Evolutionary conservation across 495 filamentous ascomycete genomes (phyloP).

Genomic region (Parathielavia appendiculata): DNA sequence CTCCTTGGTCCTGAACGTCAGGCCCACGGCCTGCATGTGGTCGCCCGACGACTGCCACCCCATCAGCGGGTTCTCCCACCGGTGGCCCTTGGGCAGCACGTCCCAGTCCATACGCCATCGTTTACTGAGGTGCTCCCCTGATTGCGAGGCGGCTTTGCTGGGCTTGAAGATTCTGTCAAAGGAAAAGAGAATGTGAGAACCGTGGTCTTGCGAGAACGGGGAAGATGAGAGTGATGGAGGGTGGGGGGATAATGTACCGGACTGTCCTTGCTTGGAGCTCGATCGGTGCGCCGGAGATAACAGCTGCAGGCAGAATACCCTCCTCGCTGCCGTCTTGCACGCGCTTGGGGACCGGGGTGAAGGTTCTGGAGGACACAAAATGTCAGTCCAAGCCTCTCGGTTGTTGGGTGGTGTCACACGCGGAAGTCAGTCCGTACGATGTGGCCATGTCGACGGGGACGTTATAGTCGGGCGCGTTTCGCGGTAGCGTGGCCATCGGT

Average conservation of each 20-base stretch:
- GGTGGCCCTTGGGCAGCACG: slow-evolving; percentile 72
- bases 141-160: slow-evolving; percentile 89
- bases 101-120: slow-evolving; percentile 99
- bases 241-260: slow-evolving; percentile 53
- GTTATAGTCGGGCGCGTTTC: slow-evolving; percentile 74
- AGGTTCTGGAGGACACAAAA: slow-evolving; percentile 51
- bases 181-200: background rate
- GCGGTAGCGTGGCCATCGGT: slow-evolving; percentile 34
- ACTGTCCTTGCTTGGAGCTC: slow-evolving; percentile 91
- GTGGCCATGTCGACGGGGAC: slow-evolving; percentile 73
- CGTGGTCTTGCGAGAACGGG: background rate
- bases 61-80: slow-evolving; percentile 98
- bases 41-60: slow-evolving; percentile 97
- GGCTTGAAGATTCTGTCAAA: slow-evolving; percentile 74
- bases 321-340: slow-evolving; percentile 89
- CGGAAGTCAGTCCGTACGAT: slow-evolving; percentile 52
- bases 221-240: background rate
- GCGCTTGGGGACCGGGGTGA: slow-evolving; percentile 80
- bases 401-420: background rate
- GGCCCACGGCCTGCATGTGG: slow-evolving; percentile 80
- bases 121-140: slow-evolving; percentile 72
- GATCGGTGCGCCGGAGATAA: slow-evolving; percentile 86
- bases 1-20: slow-evolving; percentile 90
- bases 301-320: slow-evolving; percentile 68
- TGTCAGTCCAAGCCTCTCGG: background rate